Percentiles rank a stretch among this genome's conserved stretches.
These are phyloP conservation scores for maize (Zea mays) DNA, from an alignment of 176 grass and related monocot genomes.

Conservation along the genomic window DNA sequence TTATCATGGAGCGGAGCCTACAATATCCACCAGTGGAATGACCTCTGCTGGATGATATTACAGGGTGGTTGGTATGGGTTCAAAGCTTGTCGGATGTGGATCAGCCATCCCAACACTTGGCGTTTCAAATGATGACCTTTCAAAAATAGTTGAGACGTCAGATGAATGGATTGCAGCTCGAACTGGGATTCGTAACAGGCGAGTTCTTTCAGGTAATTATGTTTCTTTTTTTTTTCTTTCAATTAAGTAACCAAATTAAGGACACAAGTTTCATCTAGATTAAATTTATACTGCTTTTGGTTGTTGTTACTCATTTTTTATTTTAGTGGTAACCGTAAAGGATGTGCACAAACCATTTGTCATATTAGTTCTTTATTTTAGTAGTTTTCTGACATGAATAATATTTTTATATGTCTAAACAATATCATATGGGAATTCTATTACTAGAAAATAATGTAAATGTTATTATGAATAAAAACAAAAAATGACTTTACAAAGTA, in stretches of 20 bases:
- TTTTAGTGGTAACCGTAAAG: neutral
- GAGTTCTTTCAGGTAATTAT: conserved; percentile 76
- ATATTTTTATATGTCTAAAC: neutral
- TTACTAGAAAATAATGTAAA: neutral
- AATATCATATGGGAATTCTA: neutral
- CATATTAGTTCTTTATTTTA: neutral
- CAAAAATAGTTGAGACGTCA: conserved; percentile 85
- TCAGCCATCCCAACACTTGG: conserved; percentile 63
- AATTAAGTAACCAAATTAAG: neutral
- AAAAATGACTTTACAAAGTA: too few species aligned
- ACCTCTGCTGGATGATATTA: conserved; percentile 36
- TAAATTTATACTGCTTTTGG: neutral
- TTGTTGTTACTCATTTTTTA: neutral
- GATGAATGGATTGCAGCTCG: conserved; percentile 93
- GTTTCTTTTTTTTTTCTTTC: neutral
- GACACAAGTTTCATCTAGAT: neutral
- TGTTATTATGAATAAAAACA: neutral
- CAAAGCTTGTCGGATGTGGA: conserved; percentile 78
- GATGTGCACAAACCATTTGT: neutral
- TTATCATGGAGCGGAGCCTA: neutral
- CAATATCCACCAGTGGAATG: neutral
- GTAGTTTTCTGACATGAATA: neutral
- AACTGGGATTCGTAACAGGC: conserved; percentile 86
- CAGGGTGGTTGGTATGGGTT: conserved; percentile 72
- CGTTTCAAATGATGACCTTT: conserved; percentile 84